phyloP scores from a whole-genome alignment of 805 yeast species.

The Candida nitratophila region DNA sequence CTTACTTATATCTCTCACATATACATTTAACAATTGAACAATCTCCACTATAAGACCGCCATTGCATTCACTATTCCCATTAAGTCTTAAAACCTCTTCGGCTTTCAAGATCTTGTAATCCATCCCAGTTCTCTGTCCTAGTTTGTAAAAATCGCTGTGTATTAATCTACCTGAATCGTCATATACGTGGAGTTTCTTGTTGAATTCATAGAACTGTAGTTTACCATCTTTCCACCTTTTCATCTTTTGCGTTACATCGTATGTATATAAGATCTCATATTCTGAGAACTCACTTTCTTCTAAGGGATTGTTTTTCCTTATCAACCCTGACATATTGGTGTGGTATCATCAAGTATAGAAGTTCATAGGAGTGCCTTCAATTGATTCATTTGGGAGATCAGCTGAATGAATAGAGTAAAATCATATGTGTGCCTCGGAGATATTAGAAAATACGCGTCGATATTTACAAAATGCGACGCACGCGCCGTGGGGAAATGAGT shows the following conservation, averaged over 20 bases:
- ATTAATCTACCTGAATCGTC: slow-evolving; percentile 26
- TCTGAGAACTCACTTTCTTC: slow-evolving; percentile 37
- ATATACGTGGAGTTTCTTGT: slow-evolving; percentile 38
- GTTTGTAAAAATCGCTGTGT: slow-evolving; percentile 21
- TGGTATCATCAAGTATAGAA: too few relatives aligned
- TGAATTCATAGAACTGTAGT: slow-evolving; percentile 37
- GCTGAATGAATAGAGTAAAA: too few relatives aligned
- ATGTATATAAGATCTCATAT: slow-evolving; percentile 39
- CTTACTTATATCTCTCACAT: slow-evolving; percentile 31
- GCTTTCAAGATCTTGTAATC: slow-evolving; percentile 12
- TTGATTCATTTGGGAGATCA: too few relatives aligned
- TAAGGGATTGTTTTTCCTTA: slow-evolving; percentile 3
- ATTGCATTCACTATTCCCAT: not conserved
- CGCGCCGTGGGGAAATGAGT: too few relatives aligned
- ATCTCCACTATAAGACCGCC: slow-evolving; percentile 24
- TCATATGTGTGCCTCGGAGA: too few relatives aligned
- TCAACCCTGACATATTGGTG: too few relatives aligned
- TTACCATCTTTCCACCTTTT: slow-evolving; percentile 49
- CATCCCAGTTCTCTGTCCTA: slow-evolving; percentile 23
- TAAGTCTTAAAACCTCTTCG: slow-evolving; percentile 14
- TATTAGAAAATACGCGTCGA: too few relatives aligned
- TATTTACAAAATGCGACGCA: too few relatives aligned
- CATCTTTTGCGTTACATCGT: slow-evolving; percentile 35
- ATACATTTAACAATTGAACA: slow-evolving; percentile 23
- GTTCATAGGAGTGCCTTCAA: too few relatives aligned